These are phyloP conservation scores for Porodaedalea pini DNA, from an alignment of 1,284 basidiomycete genomes.

Conservation along the genomic window DNA sequence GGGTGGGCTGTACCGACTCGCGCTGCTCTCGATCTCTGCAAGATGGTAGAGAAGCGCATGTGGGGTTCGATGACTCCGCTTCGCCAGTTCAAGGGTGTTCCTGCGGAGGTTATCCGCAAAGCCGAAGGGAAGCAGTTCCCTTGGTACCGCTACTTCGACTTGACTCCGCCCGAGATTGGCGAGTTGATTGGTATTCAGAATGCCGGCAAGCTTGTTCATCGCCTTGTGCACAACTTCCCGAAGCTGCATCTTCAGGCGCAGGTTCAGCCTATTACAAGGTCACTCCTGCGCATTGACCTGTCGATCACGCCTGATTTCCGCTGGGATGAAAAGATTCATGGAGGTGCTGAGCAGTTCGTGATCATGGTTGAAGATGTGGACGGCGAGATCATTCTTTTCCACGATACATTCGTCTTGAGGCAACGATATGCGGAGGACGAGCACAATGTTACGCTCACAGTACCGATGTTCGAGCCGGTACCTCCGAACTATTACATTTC, in stretches of 20 bases:
- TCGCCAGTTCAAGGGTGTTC: conserved; percentile 91
- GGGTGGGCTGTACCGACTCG: conserved; percentile 97
- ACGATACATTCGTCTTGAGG: conserved; percentile 88
- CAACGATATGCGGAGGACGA: conserved; percentile 91
- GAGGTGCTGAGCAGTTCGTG: conserved; percentile 84
- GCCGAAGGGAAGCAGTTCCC: conserved; percentile 95
- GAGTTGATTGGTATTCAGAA: conserved; percentile 94
- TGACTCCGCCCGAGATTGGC: conserved; percentile 77
- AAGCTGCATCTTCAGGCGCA: conserved; percentile 91
- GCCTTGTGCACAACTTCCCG: conserved; percentile 96
- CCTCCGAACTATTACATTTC: conserved; percentile 99
- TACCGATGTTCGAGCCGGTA: conserved; percentile 94
- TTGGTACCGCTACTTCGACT: conserved; percentile 13
- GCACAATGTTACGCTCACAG: conserved; percentile 91
- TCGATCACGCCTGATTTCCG: conserved; percentile 94
- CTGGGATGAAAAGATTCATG: conserved; percentile 96
- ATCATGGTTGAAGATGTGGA: conserved; percentile 97
- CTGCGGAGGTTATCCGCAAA: conserved; percentile 83
- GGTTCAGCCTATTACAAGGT: conserved; percentile 90
- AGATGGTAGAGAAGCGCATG: conserved; percentile 94
- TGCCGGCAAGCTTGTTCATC: conserved; percentile 87
- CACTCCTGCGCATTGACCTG: conserved; percentile 83
- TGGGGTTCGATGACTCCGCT: conserved; percentile 98
- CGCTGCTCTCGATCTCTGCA: conserved; percentile 90
- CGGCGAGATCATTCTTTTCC: conserved; percentile 92